Conservation (phyloP, 257 asterid genomes). For the Salvia hispanica region DNA sequence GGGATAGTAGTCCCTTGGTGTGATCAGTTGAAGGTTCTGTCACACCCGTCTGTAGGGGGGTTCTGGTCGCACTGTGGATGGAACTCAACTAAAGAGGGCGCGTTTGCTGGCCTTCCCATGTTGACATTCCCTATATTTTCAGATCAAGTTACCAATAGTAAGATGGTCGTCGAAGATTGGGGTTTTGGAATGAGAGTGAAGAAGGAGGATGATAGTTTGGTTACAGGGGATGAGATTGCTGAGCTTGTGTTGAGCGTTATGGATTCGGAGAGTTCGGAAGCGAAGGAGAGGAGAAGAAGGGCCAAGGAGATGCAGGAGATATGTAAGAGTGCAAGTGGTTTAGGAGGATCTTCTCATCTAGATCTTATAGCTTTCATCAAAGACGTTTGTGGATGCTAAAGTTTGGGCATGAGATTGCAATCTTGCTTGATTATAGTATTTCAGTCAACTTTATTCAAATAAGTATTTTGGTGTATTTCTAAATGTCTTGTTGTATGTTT, state of each 20-base stretch:
- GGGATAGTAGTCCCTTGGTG: slow-evolving; percentile 67
- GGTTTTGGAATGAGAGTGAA: slow-evolving; percentile 52
- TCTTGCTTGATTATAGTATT: background rate
- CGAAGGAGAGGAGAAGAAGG: slow-evolving; percentile 43
- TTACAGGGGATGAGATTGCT: slow-evolving; percentile 41
- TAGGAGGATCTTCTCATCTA: slow-evolving; percentile 41
- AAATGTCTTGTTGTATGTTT: background rate
- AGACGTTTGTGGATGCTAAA: slow-evolving; percentile 18
- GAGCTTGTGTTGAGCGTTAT: slow-evolving; percentile 39
- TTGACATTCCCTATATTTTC: slow-evolving; percentile 46
- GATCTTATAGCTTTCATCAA: slow-evolving; percentile 30
- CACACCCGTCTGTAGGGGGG: slow-evolving; percentile 55
- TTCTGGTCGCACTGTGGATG: slow-evolving; percentile 76
- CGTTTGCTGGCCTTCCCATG: slow-evolving; percentile 51
- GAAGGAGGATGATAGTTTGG: slow-evolving; percentile 41
- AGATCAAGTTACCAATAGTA: slow-evolving; percentile 59
- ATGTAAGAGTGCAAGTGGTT: slow-evolving; percentile 35
- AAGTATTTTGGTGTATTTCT: no score
- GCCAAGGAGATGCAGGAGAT: slow-evolving; percentile 39
- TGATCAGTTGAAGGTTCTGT: slow-evolving; percentile 56
- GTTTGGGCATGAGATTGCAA: background rate
- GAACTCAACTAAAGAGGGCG: slow-evolving; percentile 62
- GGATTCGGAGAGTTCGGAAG: slow-evolving; percentile 45
- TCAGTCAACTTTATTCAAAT: no score
- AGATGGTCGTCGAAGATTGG: slow-evolving; percentile 62